These are phyloP conservation scores for Suillus americanus DNA, from an alignment of 768 basidiomycete species.

Conservation along the genomic window DNA sequence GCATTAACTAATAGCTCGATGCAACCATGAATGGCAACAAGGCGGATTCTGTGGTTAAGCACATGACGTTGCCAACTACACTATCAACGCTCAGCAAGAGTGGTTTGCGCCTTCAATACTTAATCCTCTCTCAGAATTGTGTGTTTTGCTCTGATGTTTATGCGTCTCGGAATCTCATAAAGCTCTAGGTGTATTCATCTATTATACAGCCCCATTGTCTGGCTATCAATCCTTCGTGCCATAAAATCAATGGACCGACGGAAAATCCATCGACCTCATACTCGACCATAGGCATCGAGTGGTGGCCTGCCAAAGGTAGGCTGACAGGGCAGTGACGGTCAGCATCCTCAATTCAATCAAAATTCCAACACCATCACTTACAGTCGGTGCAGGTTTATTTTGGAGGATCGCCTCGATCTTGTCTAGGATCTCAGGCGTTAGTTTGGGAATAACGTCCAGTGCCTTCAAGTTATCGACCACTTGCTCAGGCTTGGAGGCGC, in stretches of 20 bases:
- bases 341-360: neutral
- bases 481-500: conserved; percentile 49
- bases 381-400: conserved; percentile 34
- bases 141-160: neutral
- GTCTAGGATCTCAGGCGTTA: conserved; percentile 48
- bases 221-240: neutral
- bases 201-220: neutral
- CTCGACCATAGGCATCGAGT: conserved; percentile 29
- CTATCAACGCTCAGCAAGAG: no score
- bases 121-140: neutral
- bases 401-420: conserved; percentile 54
- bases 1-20: no score
- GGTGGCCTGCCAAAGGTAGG: conserved; percentile 25
- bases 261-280: conserved; percentile 5
- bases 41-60: no score
- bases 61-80: no score
- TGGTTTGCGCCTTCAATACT: neutral
- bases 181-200: neutral
- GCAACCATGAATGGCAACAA: no score
- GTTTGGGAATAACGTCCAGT: conserved; percentile 51
- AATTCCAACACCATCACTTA: conserved; percentile 16
- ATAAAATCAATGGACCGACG: neutral
- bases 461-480: conserved; percentile 51
- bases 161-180: neutral
- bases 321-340: conserved; percentile 12